Percentiles rank a stretch among this genome's conserved stretches.
Conservation (phyloP, 2,329 filamentous ascomycete genomes). For the Botrytis galanthina region DNA sequence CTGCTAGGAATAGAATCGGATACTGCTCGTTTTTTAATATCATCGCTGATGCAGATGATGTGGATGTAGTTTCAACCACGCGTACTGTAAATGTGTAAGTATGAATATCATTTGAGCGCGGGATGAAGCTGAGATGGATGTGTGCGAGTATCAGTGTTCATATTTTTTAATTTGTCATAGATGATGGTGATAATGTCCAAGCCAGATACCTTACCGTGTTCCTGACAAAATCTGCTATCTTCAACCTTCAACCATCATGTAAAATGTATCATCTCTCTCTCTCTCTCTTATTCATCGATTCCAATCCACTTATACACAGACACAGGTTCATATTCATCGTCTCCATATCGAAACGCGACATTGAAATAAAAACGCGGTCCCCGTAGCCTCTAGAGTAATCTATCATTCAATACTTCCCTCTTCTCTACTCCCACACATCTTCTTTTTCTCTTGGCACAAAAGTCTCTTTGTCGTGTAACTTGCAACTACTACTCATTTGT, state of each 20-base stretch:
- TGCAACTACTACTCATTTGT: not conserved
- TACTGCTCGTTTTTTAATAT: not conserved
- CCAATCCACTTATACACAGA: not conserved
- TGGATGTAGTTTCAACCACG: not conserved
- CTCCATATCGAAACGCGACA: not conserved
- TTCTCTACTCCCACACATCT: no score
- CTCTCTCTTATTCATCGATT: not conserved
- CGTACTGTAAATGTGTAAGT: not conserved
- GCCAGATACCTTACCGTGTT: not conserved
- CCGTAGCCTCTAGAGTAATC: not conserved
- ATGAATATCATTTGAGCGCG: not conserved
- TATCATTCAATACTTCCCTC: not conserved
- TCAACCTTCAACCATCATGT: not conserved
- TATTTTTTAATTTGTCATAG: not conserved
- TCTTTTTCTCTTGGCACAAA: not conserved
- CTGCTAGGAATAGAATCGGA: accelerated
- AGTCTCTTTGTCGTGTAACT: not conserved
- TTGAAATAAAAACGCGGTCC: not conserved
- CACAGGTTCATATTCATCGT: not conserved
- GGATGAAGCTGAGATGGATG: not conserved
- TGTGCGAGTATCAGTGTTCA: not conserved
- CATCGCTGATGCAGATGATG: not conserved
- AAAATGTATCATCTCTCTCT: not conserved
- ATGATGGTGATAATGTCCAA: not conserved
- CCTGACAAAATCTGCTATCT: not conserved